phyloP scores from a whole-genome alignment of 306 rosid species.

The Acmispon strigosus region DNA sequence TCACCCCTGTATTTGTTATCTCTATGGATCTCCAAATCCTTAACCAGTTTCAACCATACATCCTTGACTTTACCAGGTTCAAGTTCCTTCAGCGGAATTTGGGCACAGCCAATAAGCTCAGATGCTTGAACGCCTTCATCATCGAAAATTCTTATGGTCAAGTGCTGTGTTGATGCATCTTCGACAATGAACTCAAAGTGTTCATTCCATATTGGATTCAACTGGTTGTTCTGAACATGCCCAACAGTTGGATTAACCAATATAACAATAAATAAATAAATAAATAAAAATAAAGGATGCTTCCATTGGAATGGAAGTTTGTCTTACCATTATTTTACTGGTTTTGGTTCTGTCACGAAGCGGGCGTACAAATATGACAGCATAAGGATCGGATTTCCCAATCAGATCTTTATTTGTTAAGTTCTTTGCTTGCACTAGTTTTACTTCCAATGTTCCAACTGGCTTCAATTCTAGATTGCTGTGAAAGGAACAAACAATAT shows the following conservation, averaged over 20 bases:
- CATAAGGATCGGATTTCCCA: conserved; percentile 94
- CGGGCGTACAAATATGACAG: conserved; percentile 71
- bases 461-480: conserved; percentile 84
- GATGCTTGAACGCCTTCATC: conserved; percentile 81
- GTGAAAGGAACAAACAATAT: conserved; percentile 25
- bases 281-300: neutral
- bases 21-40: conserved; percentile 76
- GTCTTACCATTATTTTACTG: conserved; percentile 74
- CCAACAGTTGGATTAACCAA: neutral
- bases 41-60: conserved; percentile 73
- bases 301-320: neutral
- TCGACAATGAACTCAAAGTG: conserved; percentile 78
- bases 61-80: conserved; percentile 85
- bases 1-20: conserved; percentile 83
- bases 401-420: conserved; percentile 66
- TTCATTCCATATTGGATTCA: conserved; percentile 96
- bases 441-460: conserved; percentile 73
- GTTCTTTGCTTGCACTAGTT: conserved; percentile 84
- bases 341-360: conserved; percentile 61
- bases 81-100: conserved; percentile 53
- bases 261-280: neutral
- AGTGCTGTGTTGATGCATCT: conserved; percentile 64
- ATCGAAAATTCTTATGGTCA: conserved; percentile 80
- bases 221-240: conserved; percentile 58
- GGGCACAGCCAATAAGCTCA: conserved; percentile 79